phyloP scores from a whole-genome alignment of 257 asterid genomes.

The Solanum arcanum region DNA sequence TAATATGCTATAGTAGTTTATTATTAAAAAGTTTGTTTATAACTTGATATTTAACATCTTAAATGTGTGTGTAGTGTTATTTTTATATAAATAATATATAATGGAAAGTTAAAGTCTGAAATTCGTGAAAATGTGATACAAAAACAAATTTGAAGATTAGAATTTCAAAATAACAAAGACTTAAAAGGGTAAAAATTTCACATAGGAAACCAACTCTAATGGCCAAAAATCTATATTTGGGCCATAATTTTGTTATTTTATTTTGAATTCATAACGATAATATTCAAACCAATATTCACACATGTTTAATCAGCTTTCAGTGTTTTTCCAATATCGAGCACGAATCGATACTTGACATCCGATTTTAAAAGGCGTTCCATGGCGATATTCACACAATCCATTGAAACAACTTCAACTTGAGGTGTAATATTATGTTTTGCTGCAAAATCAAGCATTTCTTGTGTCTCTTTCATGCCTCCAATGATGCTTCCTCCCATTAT shows the following conservation, averaged over 20 bases:
- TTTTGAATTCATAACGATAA: background rate
- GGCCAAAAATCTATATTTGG: background rate
- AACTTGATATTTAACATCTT: too few species aligned
- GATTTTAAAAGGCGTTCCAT: constrained; percentile 1
- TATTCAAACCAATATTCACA: background rate
- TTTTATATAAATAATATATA: too few species aligned
- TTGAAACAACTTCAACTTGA: background rate
- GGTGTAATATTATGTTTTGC: constrained; percentile 15
- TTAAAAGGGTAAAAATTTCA: background rate
- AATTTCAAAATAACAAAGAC: background rate
- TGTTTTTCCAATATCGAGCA: constrained; percentile 4
- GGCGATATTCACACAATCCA: constrained; percentile 5
- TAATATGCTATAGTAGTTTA: too few species aligned
- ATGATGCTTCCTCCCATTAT: constrained; percentile 16
- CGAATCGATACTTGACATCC: constrained; percentile 13
- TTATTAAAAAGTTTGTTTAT: too few species aligned
- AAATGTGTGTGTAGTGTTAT: too few species aligned
- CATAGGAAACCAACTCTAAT: background rate
- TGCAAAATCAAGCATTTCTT: constrained; percentile 33
- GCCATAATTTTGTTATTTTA: background rate
- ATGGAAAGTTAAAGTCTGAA: too few species aligned
- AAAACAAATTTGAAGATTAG: background rate
- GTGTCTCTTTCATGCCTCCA: constrained; percentile 34
- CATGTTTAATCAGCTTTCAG: background rate
- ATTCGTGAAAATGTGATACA: too few species aligned